Base-by-base conservation (phyloP, 2,329 filamentous ascomycete genomes). In the Catunica adiposa region DNA sequence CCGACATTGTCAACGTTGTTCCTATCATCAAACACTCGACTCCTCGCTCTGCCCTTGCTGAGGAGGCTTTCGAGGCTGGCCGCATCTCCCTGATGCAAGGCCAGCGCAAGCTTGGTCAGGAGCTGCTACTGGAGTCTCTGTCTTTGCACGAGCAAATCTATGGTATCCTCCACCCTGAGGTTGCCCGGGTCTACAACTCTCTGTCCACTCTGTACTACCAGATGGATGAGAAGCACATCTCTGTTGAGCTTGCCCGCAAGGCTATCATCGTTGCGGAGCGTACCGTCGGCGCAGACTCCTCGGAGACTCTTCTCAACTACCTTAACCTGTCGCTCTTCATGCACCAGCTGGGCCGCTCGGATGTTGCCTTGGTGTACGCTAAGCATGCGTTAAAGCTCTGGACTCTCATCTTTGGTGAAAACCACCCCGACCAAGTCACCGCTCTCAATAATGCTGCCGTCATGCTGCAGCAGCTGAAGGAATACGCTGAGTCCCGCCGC, bases 111-210 rank as follows among this genome's bases (percentile, higher is more conserved):
- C 80, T 98, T 48, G 92, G 92, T 42, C 89, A 96, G 69, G 92
- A 98, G 69, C 78, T 98, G 56, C 78, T 98, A 29, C 73, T 97
- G n/a, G 92, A 98, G 69, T 96, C 89, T 38, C 73, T 98, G 59
- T 95, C 92, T 48, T 74, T 98, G 46, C 90, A 98, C 65, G 92
- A 98, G 74, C 92, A 98, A 69, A 97, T 98, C 62, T 98, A 98
- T 64, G 92, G 92, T 59, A 94, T 97, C 57, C 76, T 98, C 25
- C 92, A 98, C 66, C 89, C 92, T 1, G 92, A 98, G 70, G 90
- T 97, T 58, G 92, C 90, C 50, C 83, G 89, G 61, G 85, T 94
- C 26, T 98, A 98, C 74, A 90, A 95, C 69, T 89, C 86, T 54
- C 71, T 98, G 48, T 95, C 92, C 2, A 95, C 94, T 75, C 77